Base-by-base conservation (phyloP, 768 basidiomycete species). In the Psilocybe cyanescens region DNA sequence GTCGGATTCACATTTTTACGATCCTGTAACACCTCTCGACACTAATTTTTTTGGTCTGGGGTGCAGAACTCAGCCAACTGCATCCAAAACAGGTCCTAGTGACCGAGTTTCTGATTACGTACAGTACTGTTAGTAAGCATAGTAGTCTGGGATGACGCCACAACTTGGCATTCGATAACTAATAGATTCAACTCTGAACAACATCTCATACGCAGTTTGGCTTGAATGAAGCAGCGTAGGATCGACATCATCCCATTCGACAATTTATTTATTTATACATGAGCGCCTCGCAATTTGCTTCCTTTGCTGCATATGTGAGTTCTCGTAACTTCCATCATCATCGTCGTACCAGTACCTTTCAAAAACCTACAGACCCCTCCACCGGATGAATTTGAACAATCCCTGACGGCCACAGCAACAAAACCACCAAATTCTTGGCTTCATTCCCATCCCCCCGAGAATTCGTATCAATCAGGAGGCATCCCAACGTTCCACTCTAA, bases 391-490 rank as follows among this genome's bases (percentile, higher is more conserved):
- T 30, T 31, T 48, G 62, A 29, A 7, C 37, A 54, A 24, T 8
- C 39, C 50, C 3, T 31, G n/a, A 16, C 35, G 30, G 9, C 44
- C 19, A 47, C 24, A 29, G 7, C 29, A 7, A 39, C 55, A 30
- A 47, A 53, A 49, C 50, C 37, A 70, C 35, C 51, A 60, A 76
- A 80, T 58, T 78, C 84, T 16, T 89, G 88, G 86, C 86, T 87
- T 58, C 81, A 83, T 16, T 63, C 74, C 51, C 73, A 71, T 49
- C 58, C 69, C 3, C 68, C 74, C 12, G 71, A 75, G 53, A 71
- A 76, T 7, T 88, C 90, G 3, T 92, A 91, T 66, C 91, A 91
- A 73, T 87, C 87, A 11, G 91, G 90, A 12, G 88, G 82, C 11
- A 76, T 86, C 33, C 86, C 88, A 6, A 80, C 84, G 8, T 86